phyloP scores from a whole-genome alignment of 495 filamentous ascomycete genomes.

The Penicillium fimorum region DNA sequence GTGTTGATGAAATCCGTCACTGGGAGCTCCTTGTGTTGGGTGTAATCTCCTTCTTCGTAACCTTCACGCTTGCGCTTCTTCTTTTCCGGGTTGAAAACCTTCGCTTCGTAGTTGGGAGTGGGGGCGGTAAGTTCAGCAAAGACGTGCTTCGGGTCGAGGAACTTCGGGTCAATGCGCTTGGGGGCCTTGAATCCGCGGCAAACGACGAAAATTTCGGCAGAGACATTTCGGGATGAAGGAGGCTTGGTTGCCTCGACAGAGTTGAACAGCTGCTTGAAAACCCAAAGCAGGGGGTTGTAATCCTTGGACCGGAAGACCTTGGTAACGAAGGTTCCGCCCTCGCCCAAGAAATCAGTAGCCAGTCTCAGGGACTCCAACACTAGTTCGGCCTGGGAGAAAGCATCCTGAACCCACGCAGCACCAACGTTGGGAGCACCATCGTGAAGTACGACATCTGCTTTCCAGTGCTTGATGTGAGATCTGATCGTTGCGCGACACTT shows the following conservation, averaged over 20 bases:
- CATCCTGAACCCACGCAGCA: conserved; percentile 97
- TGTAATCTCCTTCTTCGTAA: conserved; percentile 95
- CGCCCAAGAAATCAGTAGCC: conserved; percentile 86
- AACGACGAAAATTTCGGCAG: conserved; percentile 97
- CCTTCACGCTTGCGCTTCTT: conserved; percentile 97
- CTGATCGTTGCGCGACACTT: conserved; percentile 93
- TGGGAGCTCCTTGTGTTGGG: conserved; percentile 82
- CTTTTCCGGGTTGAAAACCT: conserved; percentile 93
- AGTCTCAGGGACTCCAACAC: conserved; percentile 87
- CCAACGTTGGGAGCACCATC: conserved; percentile 98
- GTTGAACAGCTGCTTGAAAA: conserved; percentile 92
- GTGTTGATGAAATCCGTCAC: conserved; percentile 95
- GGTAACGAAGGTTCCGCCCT: conserved; percentile 93
- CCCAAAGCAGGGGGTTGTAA: conserved; percentile 94
- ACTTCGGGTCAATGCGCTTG: conserved; percentile 86
- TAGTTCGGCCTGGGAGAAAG: conserved; percentile 96
- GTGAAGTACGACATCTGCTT: conserved; percentile 95
- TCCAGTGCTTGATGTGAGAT: conserved; percentile 92
- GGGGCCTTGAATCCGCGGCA: conserved; percentile 93
- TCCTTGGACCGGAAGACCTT: conserved; percentile 99
- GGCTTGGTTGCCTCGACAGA: conserved; percentile 97
- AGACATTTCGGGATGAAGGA: conserved; percentile 91
- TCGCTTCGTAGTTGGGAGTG: conserved; percentile 93
- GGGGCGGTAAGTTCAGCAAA: conserved; percentile 91
- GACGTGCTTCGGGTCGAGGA: conserved; percentile 85